Percentiles rank a stretch among this genome's conserved stretches.
Conservation (phyloP, 306 rosid genomes). For the Casuarina cunninghamiana region DNA sequence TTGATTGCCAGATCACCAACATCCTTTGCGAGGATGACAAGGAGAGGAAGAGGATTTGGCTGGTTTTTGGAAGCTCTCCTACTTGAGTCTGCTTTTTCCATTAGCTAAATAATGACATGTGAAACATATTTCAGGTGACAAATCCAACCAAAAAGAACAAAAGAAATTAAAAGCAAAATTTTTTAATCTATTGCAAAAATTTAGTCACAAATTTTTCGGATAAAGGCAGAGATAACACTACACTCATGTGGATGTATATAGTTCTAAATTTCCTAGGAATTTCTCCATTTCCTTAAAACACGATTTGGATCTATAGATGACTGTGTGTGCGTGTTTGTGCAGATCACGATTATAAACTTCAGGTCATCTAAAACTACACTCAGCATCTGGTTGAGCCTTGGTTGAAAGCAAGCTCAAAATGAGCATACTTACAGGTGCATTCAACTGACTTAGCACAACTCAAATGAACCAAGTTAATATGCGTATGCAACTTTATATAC, state of each 20-base stretch:
- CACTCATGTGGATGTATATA: too few relatives aligned
- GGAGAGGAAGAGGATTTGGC: slow-evolving; percentile 83
- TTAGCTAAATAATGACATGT: slow-evolving; percentile 54
- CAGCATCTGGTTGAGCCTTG: neutral
- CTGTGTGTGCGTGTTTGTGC: neutral
- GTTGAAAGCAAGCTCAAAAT: neutral
- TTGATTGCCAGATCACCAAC: slow-evolving; percentile 82
- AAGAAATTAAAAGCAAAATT: too few relatives aligned
- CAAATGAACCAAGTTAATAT: neutral
- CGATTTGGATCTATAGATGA: neutral
- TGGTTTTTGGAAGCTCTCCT: slow-evolving; percentile 92
- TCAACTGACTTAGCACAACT: neutral
- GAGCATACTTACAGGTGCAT: neutral
- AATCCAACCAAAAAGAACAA: neutral
- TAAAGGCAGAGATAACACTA: neutral
- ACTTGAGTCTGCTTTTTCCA: slow-evolving; percentile 97
- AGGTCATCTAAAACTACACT: neutral
- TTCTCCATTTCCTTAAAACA: too few relatives aligned
- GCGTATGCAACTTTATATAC: neutral
- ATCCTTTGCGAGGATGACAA: slow-evolving; percentile 93
- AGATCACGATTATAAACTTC: neutral
- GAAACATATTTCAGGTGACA: slow-evolving; percentile 36
- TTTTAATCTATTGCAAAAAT: slow-evolving; percentile 12
- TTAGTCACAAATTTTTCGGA: slow-evolving; percentile 10
- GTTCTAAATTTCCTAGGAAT: too few relatives aligned